Base-by-base conservation (phyloP, 2,329 filamentous ascomycete genomes). In the Trichothecium sympodiale region DNA sequence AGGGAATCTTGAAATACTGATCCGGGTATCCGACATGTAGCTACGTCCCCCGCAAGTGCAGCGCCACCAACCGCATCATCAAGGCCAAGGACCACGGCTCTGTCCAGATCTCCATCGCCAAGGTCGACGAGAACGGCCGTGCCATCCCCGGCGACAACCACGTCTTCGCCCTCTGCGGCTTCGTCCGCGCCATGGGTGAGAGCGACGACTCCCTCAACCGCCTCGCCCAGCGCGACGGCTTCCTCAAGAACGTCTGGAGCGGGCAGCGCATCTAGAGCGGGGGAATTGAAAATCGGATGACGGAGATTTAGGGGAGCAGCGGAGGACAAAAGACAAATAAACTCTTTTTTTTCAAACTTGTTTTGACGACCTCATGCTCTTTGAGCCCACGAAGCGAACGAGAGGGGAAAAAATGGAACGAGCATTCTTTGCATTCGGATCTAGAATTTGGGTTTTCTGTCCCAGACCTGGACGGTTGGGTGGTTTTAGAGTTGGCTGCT, bases 51-150 rank as follows among this genome's bases (percentile, higher is more conserved):
- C 86, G 89, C 77, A 96, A 95, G 77, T 96, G 89, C 84, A 86
- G 78, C 67, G 88, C 88, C 56, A 94, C 89, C 67, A 93, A 94
- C 85, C 86, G 91, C 72, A 95, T 96, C 77, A 96, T 98, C 81
- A 95, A 95, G 77, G 87, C 91, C 75, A 95, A 96, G 76, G 91
- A 98, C 73, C 91, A 98, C 78, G 89, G 86, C 57, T 94, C 85
- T 46, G 91, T 96, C 56, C 91, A 98, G 71, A 86, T 98, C 68
- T 85, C 82, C 56, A 74, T 98, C 62, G 89, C 82, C 67, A 96
- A 95, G 76, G 91, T 98, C 56, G 89, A 96, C 68, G 91, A 98
- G 81, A 93, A 88, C 73, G 91, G 91, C 64, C 85, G 88, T 57
- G 87, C 88, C 51, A 59, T 79, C 71, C 86, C 85, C 53, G 87